phyloP scores from a whole-genome alignment of 225 moss, liverwort and hornwort genomes.

The Neckera pumila region DNA sequence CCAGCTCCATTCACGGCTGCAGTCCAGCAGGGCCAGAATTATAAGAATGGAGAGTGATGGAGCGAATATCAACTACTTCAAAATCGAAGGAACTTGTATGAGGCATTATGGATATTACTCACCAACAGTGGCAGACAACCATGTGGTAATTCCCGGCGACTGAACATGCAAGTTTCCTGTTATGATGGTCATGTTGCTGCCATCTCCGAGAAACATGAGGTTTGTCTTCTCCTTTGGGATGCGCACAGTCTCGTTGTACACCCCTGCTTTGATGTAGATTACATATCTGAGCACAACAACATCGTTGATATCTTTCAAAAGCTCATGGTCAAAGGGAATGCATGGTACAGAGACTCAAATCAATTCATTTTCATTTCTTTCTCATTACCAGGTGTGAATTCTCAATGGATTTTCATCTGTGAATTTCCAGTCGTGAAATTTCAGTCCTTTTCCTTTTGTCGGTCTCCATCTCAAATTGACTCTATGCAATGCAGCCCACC shows the following conservation, averaged over 20 bases:
- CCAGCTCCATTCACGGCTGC: conserved; percentile 55
- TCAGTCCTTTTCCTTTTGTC: background rate
- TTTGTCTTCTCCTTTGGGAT: conserved; percentile 34
- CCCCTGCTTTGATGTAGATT: conserved; percentile 30
- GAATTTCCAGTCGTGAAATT: background rate
- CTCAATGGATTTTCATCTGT: background rate
- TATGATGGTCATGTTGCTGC: conserved; percentile 24
- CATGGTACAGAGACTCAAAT: background rate
- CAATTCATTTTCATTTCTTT: background rate
- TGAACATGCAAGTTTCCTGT: conserved; percentile 26
- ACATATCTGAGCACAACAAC: conserved; percentile 1
- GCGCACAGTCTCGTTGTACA: conserved; percentile 24
- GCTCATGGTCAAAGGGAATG: background rate
- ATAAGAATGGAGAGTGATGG: background rate
- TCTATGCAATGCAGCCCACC: background rate
- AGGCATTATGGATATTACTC: background rate
- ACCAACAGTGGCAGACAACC: conserved; percentile 78
- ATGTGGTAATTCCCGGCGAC: conserved; percentile 43
- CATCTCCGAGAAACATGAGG: conserved; percentile 42
- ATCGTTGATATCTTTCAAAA: background rate
- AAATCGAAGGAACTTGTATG: background rate
- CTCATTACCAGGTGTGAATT: background rate
- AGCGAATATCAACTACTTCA: background rate
- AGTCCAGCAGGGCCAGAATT: background rate
- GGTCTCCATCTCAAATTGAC: background rate